Conservation (phyloP, 177 flowering plant species). For the Vitis hybrid region DNA sequence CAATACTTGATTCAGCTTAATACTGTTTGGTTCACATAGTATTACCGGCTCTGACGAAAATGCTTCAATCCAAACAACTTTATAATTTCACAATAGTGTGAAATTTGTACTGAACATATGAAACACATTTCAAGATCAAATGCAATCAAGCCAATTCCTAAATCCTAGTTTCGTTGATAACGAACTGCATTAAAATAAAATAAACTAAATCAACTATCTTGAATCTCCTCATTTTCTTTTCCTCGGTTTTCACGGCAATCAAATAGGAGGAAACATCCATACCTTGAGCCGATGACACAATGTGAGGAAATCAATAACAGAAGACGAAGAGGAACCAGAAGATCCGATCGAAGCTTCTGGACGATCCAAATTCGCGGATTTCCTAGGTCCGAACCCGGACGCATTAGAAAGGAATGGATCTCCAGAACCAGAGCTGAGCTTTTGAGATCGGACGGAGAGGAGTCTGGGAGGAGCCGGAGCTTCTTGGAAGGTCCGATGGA, state of each 20-base stretch:
- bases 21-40: neutral
- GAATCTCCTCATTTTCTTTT: no score
- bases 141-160: no score
- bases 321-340: conserved; percentile 22
- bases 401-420: conserved; percentile 8
- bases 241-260: no score
- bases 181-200: no score
- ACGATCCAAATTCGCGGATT: conserved; percentile 4
- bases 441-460: conserved; percentile 26
- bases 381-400: conserved; percentile 23
- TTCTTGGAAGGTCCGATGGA: conserved; percentile 18
- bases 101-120: no score
- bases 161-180: no score
- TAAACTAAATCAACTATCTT: no score
- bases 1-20: neutral
- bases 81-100: no score
- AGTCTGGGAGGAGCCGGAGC: conserved; percentile 16
- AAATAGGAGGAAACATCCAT: neutral
- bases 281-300: conserved; percentile 90
- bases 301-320: conserved; percentile 85
- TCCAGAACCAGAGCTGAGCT: conserved; percentile 11
- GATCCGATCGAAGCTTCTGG: conserved; percentile 17
- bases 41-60: no score
- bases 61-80: no score
- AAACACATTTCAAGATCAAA: no score